These are phyloP conservation scores for Leavenworthia alabamica DNA, from an alignment of 345 rosid species.

Conservation along the genomic window DNA sequence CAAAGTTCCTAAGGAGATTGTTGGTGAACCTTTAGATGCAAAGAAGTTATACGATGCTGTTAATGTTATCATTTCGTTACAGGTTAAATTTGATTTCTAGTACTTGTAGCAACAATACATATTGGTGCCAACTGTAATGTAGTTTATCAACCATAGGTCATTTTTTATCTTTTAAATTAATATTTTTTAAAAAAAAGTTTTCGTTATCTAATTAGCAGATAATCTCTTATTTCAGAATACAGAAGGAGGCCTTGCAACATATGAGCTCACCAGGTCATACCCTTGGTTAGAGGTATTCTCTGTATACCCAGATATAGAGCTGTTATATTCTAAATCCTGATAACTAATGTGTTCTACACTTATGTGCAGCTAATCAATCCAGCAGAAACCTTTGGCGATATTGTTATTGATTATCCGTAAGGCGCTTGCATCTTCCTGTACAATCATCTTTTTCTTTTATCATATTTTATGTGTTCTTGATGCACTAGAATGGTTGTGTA, in stretches of 20 bases:
- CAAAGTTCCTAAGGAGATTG: conserved; percentile 60
- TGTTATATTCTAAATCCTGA: conserved; percentile 1
- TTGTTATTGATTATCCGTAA: conserved; percentile 94
- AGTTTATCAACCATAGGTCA: neutral
- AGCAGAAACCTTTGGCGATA: conserved; percentile 98
- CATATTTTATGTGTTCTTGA: conserved; percentile 7
- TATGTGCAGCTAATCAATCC: conserved; percentile 73
- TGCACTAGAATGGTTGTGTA: conserved; percentile 27
- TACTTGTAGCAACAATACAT: neutral
- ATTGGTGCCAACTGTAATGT: neutral
- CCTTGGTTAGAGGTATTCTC: conserved; percentile 78
- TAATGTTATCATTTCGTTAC: conserved; percentile 78
- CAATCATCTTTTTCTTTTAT: neutral
- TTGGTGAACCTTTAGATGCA: conserved; percentile 69
- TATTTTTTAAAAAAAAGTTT: neutral
- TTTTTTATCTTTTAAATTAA: neutral
- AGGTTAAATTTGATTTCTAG: conserved; percentile 43
- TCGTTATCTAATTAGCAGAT: conserved; percentile 10
- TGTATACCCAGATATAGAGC: neutral
- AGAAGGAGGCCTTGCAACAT: conserved; percentile 80
- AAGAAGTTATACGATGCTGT: conserved; percentile 68
- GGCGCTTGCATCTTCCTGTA: conserved; percentile 30
- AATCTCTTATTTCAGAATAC: conserved; percentile 48
- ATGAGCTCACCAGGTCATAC: conserved; percentile 90
- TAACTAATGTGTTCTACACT: neutral